phyloP scores from a whole-genome alignment of 805 yeast species.

The Candida stauntonica region DNA sequence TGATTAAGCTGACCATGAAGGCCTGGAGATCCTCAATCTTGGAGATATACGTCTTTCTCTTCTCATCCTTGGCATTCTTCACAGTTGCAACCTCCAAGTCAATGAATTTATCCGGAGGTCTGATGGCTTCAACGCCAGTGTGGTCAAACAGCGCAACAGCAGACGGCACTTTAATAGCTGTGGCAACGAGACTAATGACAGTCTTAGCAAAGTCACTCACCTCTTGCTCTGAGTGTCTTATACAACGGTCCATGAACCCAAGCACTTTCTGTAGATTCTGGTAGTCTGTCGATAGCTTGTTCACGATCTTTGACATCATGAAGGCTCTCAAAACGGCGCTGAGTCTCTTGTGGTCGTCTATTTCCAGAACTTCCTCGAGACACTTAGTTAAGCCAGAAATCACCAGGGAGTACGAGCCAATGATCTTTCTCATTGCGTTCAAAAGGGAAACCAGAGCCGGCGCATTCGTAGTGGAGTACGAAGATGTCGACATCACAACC shows the following conservation, averaged over 20 bases:
- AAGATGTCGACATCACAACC: constrained; percentile 58
- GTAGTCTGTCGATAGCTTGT: constrained; percentile 55
- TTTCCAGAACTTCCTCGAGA: constrained; percentile 44
- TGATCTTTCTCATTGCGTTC: constrained; percentile 64
- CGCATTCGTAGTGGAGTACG: constrained; percentile 63
- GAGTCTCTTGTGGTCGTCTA: constrained; percentile 48
- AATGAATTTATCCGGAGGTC: constrained; percentile 58
- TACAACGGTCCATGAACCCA: constrained; percentile 47
- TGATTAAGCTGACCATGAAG: constrained; percentile 27
- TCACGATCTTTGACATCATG: constrained; percentile 50
- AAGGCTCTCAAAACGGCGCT: constrained; percentile 63
- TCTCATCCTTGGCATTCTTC: constrained; percentile 56
- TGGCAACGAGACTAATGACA: constrained; percentile 40
- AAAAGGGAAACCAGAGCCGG: constrained; percentile 67
- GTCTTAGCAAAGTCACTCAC: constrained; percentile 52
- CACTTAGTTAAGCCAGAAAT: constrained; percentile 45
- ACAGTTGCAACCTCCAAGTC: constrained; percentile 57
- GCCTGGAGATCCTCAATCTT: constrained; percentile 41
- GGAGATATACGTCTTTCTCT: constrained; percentile 40
- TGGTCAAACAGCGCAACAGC: constrained; percentile 49
- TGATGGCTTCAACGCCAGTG: constrained; percentile 36
- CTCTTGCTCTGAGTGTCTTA: constrained; percentile 50
- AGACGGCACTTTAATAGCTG: constrained; percentile 45
- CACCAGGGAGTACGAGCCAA: constrained; percentile 59
- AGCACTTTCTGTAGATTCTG: constrained; percentile 45